Evolutionary conservation across 345 rosid species (phyloP), one percentile per base, ranked within the genome.

Genomic region (Lumnitzera littorea): DNA sequence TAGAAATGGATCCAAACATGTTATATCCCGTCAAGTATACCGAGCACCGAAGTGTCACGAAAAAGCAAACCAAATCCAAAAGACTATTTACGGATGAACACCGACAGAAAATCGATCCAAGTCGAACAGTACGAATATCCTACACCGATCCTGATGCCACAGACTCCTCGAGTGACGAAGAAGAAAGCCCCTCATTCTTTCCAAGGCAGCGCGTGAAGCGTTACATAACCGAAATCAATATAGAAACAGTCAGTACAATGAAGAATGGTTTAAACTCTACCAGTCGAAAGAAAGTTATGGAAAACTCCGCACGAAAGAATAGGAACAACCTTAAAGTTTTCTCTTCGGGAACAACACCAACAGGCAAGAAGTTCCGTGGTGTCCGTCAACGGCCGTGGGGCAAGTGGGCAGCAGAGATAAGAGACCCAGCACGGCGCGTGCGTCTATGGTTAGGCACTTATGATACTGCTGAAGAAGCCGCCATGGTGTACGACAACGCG

Each of bases 381-480:
- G 98, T 91, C 2, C 67, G 98, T 56, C 95, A 84, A 69, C 75
- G 98, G 69, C 98, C 98, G 0, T 91, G 98, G 98, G 98, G 98
- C 0, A 91, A 91, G 77, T 91, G 96, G 96, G 98, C 98, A 2
- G 98, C 98, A 8, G 98, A 91, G 86, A 91, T 91, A 70, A 79
- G 98, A n/a, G 98, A 91, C 83, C 98, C 98, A 0, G 85, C 71
- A n/a, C 76, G 74, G 56, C 86, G 91, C 5, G 84, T 77, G 17
- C 73, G 98, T 74, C 68, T 92, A 13, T 92, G 98, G 98, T 67
- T 92, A 16, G 98, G 98, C 3, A 91, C 98, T 25, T 91, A 78
- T 24, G 79, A 84, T 17, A 91, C 98, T 0, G 96, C 98, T 1
- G 98, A 92, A 63, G 98, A 92, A 73, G 98, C 98, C 5, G 98